phyloP scores from a whole-genome alignment of 768 basidiomycete genomes.

The Amanita rubescens region DNA sequence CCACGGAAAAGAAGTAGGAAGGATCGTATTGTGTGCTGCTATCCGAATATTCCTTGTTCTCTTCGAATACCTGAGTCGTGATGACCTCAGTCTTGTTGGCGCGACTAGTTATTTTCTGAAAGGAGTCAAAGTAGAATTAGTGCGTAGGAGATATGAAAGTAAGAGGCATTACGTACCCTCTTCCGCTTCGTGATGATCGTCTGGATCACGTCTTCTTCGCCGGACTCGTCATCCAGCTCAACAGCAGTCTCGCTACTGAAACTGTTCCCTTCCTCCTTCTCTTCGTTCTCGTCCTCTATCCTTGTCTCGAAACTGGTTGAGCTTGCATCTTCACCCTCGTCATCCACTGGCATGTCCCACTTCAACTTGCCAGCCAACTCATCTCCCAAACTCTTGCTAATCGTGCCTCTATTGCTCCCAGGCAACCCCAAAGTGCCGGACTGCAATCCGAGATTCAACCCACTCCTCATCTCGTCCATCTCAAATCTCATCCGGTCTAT shows the following conservation, averaged over 20 bases:
- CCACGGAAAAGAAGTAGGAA: conserved; percentile 38
- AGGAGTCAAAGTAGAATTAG: conserved; percentile 1
- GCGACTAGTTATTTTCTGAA: conserved; percentile 63
- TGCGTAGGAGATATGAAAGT: background rate
- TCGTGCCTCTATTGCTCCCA: conserved; percentile 44
- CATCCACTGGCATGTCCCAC: conserved; percentile 31
- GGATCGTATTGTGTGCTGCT: conserved; percentile 65
- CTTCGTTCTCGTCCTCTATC: conserved; percentile 25
- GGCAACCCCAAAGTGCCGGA: conserved; percentile 27
- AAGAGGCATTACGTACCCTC: conserved; percentile 37
- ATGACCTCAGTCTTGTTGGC: conserved; percentile 41
- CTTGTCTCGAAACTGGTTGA: conserved; percentile 27
- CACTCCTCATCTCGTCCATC: conserved; percentile 81
- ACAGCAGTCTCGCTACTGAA: conserved; percentile 5
- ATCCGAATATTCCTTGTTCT: conserved; percentile 71
- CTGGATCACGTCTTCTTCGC: conserved; percentile 72
- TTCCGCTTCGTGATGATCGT: conserved; percentile 86
- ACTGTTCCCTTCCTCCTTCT: conserved; percentile 26
- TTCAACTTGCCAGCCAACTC: conserved; percentile 63
- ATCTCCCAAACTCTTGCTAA: conserved; percentile 71
- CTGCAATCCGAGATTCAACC: conserved; percentile 25
- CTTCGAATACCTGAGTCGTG: conserved; percentile 38
- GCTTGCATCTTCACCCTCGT: conserved; percentile 27
- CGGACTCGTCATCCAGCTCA: conserved; percentile 30
- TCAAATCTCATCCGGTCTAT: conserved; percentile 93